Base-by-base conservation (phyloP, 2,329 filamentous ascomycete species). In the Paraphaeosphaeria minitans region DNA sequence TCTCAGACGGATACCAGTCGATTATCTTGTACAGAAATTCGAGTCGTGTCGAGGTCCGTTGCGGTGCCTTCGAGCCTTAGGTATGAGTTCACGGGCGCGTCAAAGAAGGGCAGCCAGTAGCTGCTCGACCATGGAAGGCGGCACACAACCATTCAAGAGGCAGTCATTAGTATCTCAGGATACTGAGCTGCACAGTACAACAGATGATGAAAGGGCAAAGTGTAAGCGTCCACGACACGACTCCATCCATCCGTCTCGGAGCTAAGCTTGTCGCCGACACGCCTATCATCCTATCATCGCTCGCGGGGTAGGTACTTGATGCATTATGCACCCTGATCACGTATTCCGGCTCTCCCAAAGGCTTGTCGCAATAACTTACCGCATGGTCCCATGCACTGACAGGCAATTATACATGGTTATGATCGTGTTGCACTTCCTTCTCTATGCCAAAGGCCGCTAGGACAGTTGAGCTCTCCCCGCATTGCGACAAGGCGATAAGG, bases 401-500 rank as follows among this genome's bases (percentile, higher is more conserved):
- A n/a, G n/a, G n/a, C n/a, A n/a, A n/a, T n/a, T n/a, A n/a, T 31
- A 4, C 9, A 8, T 10, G 4, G 10, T 31, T 31, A 6, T 31
- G 29, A 10, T 12, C 9, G 12, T 53, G 10, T 4, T 33, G 10
- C 2, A 16, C 42, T 4, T 41, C 41, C 0, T 49, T 22, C n/a
- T 22, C 21, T 22, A 21, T 19, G 16, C 14, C 2, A n/a, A 46
- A 22, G 19, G 31, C 31, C 2, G 10, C 19, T n/a, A 39, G 19
- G 42, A 35, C 14, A 5, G 41, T 24, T 24, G 5, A n/a, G 24
- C 24, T 22, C 47, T 14, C 53, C 53, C 53, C 43, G 22, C 43
- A 49, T 29, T 12, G 33, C 59, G 66, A 64, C 66, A 65, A 68
- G 63, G 54, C 63, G 60, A 64, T 64, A 63, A 66, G 66, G 55